These are phyloP conservation scores for Pleurotus platypus DNA, from an alignment of 768 basidiomycete species.

Conservation along the genomic window DNA sequence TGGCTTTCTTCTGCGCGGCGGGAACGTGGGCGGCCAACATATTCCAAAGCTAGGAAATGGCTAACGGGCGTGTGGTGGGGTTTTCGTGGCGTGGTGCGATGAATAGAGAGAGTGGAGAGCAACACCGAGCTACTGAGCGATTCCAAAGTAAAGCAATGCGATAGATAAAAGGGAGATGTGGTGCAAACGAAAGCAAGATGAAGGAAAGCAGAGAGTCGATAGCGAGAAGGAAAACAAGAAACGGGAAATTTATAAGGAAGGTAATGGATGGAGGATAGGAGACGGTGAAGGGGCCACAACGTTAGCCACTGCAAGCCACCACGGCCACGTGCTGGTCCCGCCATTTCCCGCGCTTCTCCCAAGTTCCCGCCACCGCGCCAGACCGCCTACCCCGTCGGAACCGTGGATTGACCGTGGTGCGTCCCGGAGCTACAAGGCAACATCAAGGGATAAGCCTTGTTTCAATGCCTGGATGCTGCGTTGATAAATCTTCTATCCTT, in stretches of 20 bases:
- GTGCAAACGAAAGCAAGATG: not conserved
- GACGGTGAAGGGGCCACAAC: not conserved
- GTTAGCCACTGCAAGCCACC: not conserved
- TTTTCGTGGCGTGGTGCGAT: not conserved
- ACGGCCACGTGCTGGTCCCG: no score
- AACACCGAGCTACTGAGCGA: not conserved
- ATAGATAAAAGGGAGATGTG: not conserved
- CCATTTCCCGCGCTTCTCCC: no score
- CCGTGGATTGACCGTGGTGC: no score
- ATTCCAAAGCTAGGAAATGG: not conserved
- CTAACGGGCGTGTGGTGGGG: not conserved
- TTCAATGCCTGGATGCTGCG: no score
- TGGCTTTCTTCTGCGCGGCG: not conserved
- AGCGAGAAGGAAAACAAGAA: not conserved
- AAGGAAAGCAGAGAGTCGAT: conserved; percentile 1
- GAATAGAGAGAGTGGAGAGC: not conserved
- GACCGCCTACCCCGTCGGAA: no score
- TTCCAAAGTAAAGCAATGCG: not conserved
- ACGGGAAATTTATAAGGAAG: not conserved
- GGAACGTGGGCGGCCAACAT: not conserved
- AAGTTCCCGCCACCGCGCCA: no score
- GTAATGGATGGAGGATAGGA: not conserved
- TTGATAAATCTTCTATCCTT: no score
- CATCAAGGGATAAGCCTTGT: no score
- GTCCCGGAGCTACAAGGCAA: no score